phyloP scores from a whole-genome alignment of 1,139 yeast species.

The Lodderomyces theae region DNA sequence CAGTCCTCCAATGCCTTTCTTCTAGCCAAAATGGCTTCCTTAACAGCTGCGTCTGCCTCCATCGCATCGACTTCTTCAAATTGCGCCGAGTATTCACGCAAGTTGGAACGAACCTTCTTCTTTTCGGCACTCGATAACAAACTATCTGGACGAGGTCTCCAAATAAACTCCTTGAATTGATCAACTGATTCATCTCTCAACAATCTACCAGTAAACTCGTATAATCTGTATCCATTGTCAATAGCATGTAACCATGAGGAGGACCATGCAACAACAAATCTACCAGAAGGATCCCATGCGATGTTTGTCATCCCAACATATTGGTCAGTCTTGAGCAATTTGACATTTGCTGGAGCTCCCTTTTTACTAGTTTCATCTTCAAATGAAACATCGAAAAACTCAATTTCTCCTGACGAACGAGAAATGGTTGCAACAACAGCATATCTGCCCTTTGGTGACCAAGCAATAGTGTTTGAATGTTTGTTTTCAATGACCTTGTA shows the following conservation, averaged over 20 bases:
- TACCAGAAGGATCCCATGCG: conserved; percentile 95
- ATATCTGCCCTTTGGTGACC: conserved; percentile 95
- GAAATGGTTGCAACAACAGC: conserved; percentile 74
- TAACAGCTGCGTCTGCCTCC: conserved; percentile 92
- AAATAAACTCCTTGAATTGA: conserved; percentile 81
- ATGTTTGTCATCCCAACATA: conserved; percentile 80
- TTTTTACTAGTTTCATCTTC: conserved; percentile 58
- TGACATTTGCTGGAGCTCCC: conserved; percentile 54
- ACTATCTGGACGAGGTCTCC: conserved; percentile 97
- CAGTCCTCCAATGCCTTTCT: conserved; percentile 83
- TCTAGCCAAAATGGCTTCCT: conserved; percentile 85
- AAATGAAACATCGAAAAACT: conserved; percentile 82
- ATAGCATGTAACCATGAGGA: conserved; percentile 80
- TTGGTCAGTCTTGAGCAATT: conserved; percentile 61
- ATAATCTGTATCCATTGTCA: conserved; percentile 88
- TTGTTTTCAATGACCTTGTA: conserved; percentile 56
- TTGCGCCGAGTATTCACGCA: conserved; percentile 86
- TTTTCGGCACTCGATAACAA: conserved; percentile 72
- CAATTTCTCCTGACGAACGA: conserved; percentile 64
- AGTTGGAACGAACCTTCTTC: conserved; percentile 87
- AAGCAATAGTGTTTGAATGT: conserved; percentile 69
- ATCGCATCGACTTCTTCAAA: conserved; percentile 95
- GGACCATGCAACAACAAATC: conserved; percentile 86
- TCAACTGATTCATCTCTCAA: conserved; percentile 75
- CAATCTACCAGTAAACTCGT: conserved; percentile 76